Conservation (phyloP, 2,329 filamentous ascomycete genomes). For the Cladosporium sp. region DNA sequence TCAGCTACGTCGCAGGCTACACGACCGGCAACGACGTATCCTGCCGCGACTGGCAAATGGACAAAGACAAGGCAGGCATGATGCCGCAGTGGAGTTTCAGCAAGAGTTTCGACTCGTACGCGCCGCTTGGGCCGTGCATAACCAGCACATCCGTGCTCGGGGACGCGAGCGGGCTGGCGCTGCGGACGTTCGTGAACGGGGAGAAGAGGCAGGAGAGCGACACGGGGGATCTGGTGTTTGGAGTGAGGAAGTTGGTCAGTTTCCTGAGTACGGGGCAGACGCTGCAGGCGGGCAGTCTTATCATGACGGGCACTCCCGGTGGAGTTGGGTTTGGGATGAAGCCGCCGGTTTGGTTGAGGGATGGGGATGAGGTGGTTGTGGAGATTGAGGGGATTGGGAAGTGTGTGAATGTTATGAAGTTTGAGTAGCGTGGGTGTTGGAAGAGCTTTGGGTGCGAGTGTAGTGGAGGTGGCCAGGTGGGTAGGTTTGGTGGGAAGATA, state of each 20-base stretch:
- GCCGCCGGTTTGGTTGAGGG: constrained; percentile 29
- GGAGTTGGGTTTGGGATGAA: constrained; percentile 33
- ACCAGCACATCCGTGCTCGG: constrained; percentile 41
- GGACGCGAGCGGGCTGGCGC: constrained; percentile 40
- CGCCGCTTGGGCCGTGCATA: constrained; percentile 50
- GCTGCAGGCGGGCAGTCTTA: constrained; percentile 44
- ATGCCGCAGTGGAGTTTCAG: constrained; percentile 57
- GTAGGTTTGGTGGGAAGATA: not conserved
- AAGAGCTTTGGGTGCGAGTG: too few relatives aligned
- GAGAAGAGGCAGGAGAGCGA: constrained; percentile 42
- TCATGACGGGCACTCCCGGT: constrained; percentile 49
- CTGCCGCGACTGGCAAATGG: constrained; percentile 61
- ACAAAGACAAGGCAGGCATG: constrained; percentile 39
- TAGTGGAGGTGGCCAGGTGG: too few relatives aligned
- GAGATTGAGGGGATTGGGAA: constrained; percentile 32
- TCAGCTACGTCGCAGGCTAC: constrained; percentile 73
- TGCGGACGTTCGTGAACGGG: constrained; percentile 49
- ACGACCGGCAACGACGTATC: constrained; percentile 75
- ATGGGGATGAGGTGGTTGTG: constrained; percentile 33
- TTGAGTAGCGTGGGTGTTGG: too few relatives aligned
- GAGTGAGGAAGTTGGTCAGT: constrained; percentile 33
- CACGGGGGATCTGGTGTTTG: constrained; percentile 45
- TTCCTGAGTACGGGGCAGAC: constrained; percentile 36
- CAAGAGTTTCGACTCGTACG: constrained; percentile 58
- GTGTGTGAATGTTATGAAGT: constrained; percentile 30